Evolutionary conservation across 73 alveolate species (phyloP).

Genomic region (Paramecium biaurelia): DNA sequence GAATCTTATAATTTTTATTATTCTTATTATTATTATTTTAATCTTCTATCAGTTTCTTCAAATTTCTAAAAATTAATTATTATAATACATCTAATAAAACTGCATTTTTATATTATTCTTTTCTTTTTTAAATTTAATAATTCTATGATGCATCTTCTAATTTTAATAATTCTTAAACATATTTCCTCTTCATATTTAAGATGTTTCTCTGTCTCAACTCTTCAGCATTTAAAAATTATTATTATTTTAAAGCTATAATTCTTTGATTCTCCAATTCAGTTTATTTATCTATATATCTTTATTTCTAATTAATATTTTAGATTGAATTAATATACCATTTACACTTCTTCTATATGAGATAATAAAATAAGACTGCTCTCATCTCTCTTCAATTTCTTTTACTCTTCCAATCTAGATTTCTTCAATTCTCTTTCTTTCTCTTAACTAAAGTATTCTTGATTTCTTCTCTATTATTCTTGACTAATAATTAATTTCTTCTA

Average conservation of each 20-base stretch:
- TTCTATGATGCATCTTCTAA: slow-evolving; percentile 35
- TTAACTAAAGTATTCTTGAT: not conserved
- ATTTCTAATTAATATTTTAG: not conserved
- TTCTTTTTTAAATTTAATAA: slow-evolving; percentile 32
- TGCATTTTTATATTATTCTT: not conserved
- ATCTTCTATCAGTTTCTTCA: slow-evolving; percentile 41
- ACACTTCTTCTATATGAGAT: slow-evolving; percentile 5
- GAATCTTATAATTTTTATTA: not conserved
- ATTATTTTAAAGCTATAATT: not conserved
- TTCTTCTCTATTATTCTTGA: not conserved
- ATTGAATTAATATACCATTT: not conserved
- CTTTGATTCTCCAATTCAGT: not conserved
- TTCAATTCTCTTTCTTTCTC: not conserved
- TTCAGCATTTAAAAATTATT: slow-evolving; percentile 2
- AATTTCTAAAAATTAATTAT: not conserved
- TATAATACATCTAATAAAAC: not conserved
- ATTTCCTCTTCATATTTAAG: slow-evolving; percentile 12
- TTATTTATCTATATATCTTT: not conserved
- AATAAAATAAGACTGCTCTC: not conserved
- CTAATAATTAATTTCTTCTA: not conserved
- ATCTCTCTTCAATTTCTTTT: not conserved
- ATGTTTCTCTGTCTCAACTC: not conserved
- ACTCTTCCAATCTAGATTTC: not conserved
- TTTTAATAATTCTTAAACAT: not conserved
- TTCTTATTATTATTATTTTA: not conserved